Percentiles rank a stretch among this genome's conserved stretches.
phyloP scores from a whole-genome alignment of 108 stramenopile genomes.

The Cyclostephanos tholiformis region DNA sequence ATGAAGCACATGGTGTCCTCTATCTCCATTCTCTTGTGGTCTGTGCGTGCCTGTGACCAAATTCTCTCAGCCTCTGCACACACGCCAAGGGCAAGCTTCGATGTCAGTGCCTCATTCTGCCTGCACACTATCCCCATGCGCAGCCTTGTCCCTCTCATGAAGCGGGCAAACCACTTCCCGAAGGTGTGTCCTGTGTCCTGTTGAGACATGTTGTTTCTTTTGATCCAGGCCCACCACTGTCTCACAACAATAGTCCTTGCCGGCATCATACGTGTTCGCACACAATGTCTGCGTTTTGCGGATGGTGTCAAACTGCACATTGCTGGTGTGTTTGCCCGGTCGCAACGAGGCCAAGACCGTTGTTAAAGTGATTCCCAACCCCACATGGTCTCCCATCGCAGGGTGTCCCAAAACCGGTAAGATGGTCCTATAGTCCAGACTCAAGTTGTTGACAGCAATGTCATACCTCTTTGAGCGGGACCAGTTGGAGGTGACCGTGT shows the following conservation, averaged over 20 bases:
- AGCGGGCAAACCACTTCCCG: background rate
- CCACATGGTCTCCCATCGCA: background rate
- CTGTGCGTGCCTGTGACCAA: background rate
- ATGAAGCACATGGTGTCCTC: background rate
- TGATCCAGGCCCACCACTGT: no score
- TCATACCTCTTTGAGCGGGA: background rate
- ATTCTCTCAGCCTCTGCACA: background rate
- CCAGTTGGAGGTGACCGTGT: conserved; percentile 37
- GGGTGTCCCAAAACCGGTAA: background rate
- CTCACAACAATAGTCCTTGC: no score
- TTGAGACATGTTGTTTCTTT: no score
- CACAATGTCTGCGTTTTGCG: conserved; percentile 1
- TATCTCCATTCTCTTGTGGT: background rate
- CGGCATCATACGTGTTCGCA: background rate
- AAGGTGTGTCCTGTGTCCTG: no score
- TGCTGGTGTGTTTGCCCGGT: background rate
- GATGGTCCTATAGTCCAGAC: background rate
- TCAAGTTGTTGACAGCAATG: background rate
- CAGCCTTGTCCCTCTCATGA: background rate
- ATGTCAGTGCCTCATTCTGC: conserved; percentile 2
- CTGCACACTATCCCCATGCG: background rate
- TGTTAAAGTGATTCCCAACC: background rate
- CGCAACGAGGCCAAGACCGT: background rate
- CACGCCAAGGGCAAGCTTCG: background rate
- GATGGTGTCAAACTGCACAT: conserved; percentile 2